These are phyloP conservation scores for Aspergillus costaricaensis DNA, from an alignment of 2,329 filamentous ascomycete species.

Conservation along the genomic window DNA sequence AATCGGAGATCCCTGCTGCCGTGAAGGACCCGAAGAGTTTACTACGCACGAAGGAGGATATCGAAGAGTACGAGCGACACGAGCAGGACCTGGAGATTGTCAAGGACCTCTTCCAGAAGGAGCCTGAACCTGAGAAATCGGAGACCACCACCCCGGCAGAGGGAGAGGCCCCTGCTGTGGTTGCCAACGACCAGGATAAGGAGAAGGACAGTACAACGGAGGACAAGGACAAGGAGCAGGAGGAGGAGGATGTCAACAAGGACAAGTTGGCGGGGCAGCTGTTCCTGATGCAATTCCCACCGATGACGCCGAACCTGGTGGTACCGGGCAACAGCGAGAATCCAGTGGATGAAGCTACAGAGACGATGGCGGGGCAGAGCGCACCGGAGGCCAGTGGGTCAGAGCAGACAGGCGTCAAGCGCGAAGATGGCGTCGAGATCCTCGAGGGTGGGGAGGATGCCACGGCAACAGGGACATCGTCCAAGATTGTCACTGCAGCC, in stretches of 20 bases:
- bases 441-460: conserved; percentile 23
- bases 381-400: background rate
- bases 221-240: conserved; percentile 22
- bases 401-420: conserved; percentile 26
- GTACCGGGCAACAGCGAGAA: conserved; percentile 32
- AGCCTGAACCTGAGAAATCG: conserved; percentile 18
- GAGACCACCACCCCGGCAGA: conserved; percentile 9
- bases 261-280: conserved; percentile 55
- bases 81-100: conserved; percentile 43
- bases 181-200: conserved; percentile 18
- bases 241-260: conserved; percentile 33
- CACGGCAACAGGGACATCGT: conserved; percentile 16
- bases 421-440: conserved; percentile 35
- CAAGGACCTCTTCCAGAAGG: conserved; percentile 39
- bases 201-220: conserved; percentile 10
- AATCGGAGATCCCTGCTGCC: conserved; percentile 9
- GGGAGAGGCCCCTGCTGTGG: conserved; percentile 17
- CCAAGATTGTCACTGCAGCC: conserved; percentile 43
- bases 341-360: conserved; percentile 13
- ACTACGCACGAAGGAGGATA: conserved; percentile 44
- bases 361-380: background rate
- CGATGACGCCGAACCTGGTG: conserved; percentile 60
- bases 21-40: conserved; percentile 35
- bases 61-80: conserved; percentile 46
- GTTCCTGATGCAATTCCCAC: conserved; percentile 66